Percentiles rank a stretch among this genome's conserved stretches.
These are phyloP conservation scores for Cutaneotrichosporon sp. DNA, from an alignment of 1,284 basidiomycete species.

Conservation along the genomic window DNA sequence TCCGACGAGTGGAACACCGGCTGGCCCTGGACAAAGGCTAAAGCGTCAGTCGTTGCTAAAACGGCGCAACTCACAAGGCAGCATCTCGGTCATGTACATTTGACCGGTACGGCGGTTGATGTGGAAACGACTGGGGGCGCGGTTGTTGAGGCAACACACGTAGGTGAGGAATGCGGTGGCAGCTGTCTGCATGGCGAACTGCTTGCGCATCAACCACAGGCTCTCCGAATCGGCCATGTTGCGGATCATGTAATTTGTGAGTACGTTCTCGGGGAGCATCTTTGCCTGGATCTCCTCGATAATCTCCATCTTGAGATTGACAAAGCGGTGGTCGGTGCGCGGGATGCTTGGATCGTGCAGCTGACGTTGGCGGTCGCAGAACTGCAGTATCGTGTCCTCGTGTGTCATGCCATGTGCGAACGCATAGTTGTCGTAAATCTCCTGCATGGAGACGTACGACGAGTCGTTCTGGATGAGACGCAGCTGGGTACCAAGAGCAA, in stretches of 20 bases:
- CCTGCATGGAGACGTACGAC: conserved; percentile 84
- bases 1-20: conserved; percentile 76
- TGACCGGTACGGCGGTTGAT: conserved; percentile 82
- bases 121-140: conserved; percentile 79
- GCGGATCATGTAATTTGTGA: conserved; percentile 80
- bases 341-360: conserved; percentile 50
- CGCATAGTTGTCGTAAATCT: conserved; percentile 90
- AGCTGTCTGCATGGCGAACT: conserved; percentile 87
- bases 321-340: conserved; percentile 29
- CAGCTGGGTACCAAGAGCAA: conserved; percentile 78
- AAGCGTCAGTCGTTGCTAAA: conserved; percentile 8
- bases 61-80: conserved; percentile 60
- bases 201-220: conserved; percentile 95
- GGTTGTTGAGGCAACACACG: conserved; percentile 75
- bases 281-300: conserved; percentile 86
- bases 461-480: conserved; percentile 87
- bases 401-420: conserved; percentile 68
- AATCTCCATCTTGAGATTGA: conserved; percentile 65
- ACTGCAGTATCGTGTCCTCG: conserved; percentile 81
- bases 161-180: conserved; percentile 90
- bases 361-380: conserved; percentile 73
- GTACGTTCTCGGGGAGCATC: conserved; percentile 82
- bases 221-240: conserved; percentile 81
- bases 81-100: conserved; percentile 82
- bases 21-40: conserved; percentile 52